These are phyloP conservation scores for Houttuynia cordata DNA, from an alignment of 164 flowering plant genomes.

Conservation along the genomic window DNA sequence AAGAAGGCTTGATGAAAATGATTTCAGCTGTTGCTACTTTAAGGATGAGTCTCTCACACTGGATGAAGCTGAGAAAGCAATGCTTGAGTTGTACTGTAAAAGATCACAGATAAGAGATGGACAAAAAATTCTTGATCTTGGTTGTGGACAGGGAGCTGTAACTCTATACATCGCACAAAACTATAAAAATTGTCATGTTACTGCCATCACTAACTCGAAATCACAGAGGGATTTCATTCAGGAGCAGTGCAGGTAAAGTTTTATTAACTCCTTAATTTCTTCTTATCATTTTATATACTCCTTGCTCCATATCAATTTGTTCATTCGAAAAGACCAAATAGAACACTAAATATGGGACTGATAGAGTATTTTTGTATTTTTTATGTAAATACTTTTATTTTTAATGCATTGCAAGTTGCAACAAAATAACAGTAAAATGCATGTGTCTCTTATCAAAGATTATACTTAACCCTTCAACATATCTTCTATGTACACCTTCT, in stretches of 20 bases:
- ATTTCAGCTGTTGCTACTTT: conserved; percentile 1
- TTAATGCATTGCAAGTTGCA: background rate
- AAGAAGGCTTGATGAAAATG: background rate
- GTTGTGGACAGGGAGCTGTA: conserved; percentile 9
- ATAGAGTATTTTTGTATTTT: too few species aligned
- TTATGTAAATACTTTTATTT: background rate
- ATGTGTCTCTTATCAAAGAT: too few species aligned
- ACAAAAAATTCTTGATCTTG: conserved; percentile 5
- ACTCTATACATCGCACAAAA: conserved; percentile 6
- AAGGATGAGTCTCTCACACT: conserved; percentile 4
- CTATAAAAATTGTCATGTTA: conserved; percentile 2
- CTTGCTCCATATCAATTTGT: too few species aligned
- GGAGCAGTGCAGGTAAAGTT: background rate
- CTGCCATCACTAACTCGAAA: background rate
- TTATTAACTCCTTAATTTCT: too few species aligned
- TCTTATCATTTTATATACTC: too few species aligned
- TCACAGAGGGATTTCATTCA: background rate
- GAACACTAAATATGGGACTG: background rate
- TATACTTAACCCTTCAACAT: background rate
- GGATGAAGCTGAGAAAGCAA: conserved; percentile 11
- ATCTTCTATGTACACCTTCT: background rate
- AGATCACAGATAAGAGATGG: conserved; percentile 8
- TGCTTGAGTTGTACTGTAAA: conserved; percentile 10
- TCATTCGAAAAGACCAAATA: too few species aligned
- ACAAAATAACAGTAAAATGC: too few species aligned